Evolutionary conservation across 2,329 filamentous ascomycete genomes (phyloP).

Genomic region (Aspergillus flavus): DNA sequence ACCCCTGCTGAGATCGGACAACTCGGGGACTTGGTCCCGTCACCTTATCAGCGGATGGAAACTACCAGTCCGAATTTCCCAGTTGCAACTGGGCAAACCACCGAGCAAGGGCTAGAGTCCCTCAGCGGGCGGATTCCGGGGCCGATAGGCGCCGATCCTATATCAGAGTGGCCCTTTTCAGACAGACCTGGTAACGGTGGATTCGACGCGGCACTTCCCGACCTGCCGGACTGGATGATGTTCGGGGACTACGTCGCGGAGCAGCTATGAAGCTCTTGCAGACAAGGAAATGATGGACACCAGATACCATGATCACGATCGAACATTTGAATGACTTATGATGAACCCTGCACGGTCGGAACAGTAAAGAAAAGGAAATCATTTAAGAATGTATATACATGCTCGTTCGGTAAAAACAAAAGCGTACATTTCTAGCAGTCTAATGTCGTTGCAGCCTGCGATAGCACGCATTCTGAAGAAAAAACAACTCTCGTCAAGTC

Average conservation of each 20-base stretch:
- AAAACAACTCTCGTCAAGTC: neutral
- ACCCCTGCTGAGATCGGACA: neutral
- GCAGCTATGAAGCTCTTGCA: conserved; percentile 15
- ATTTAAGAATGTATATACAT: neutral
- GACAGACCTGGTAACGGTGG: conserved; percentile 8
- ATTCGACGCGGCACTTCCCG: conserved; percentile 19
- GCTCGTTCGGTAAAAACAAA: neutral
- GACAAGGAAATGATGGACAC: neutral
- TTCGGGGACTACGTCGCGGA: conserved; percentile 26
- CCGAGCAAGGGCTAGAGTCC: neutral
- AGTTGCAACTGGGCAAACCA: neutral
- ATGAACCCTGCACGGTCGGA: neutral
- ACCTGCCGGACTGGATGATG: conserved; percentile 30
- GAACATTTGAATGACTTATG: neutral
- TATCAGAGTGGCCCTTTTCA: conserved; percentile 23
- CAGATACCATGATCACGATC: neutral
- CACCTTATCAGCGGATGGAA: neutral
- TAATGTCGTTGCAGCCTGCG: neutral
- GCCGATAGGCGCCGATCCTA: conserved; percentile 5
- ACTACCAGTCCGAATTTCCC: neutral
- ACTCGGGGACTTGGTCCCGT: conserved; percentile 4
- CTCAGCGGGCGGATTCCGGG: neutral
- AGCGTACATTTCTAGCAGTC: neutral
- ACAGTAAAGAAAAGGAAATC: neutral
- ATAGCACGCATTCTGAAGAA: neutral